Base-by-base conservation (phyloP, 495 filamentous ascomycete species). In the Aspergillus ellipticus region DNA sequence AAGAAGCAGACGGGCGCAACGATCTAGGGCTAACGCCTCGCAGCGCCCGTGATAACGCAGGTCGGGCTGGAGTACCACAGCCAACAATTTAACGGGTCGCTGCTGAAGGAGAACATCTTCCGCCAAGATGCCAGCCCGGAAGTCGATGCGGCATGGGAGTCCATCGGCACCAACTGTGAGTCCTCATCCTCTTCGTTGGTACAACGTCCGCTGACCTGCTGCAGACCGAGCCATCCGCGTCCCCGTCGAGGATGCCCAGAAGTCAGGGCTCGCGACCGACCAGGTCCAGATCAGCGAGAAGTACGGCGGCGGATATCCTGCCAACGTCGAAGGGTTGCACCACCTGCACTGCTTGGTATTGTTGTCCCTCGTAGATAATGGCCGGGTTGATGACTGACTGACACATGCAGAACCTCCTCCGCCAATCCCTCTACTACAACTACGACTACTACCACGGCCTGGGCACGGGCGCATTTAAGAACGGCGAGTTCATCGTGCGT, bases 111-210 rank as follows among this genome's bases (percentile, higher is more conserved):
- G 49, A 79, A 80, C 43, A 66, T 76, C 21, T 85, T 75, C 60
- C 78, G 82, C 11, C 70, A 76, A 49, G 55, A 70, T 35, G 78
- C 76, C 0, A 70, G 76, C 16, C 77, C 79, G 0, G 79, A 81
- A 52, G 79, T 83, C 2, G 82, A 85, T 60, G 79, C 73, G 2
- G 82, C 81, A 4, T 85, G 82, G 82, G 72, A 73, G 29, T 70
- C 78, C 2, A 59, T 85, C 0, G 82, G 82, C 3, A 67, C 76
- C 0, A 71, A 82, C 42, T 83, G 78, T 80, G 48, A 49, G 67
- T 59, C 11, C n/a, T 4, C 6, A 39, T n/a, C 2, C 11, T 9
- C 1, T 0, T 4, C 10, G 11, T 24, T 48, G 45, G 1, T 43
- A 15, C 4, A 42, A 1, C 6, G n/a, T 50, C 13, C 22, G 19